Evolutionary conservation across 73 alveolate genomes (phyloP), one percentile per base, ranked within the genome.

Genomic region (Uronychia setigera): DNA sequence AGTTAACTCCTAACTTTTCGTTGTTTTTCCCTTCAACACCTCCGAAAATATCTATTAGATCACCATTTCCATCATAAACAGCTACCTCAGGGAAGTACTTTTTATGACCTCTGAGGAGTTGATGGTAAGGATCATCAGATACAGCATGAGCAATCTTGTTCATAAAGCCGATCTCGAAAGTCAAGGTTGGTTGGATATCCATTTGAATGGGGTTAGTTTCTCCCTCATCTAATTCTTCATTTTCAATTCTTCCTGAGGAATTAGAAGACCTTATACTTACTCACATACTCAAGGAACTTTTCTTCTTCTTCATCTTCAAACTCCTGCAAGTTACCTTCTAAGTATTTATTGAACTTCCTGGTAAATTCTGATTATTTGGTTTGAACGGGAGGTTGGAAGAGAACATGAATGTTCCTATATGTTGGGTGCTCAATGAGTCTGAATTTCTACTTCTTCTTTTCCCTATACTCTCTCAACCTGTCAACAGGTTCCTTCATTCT

Each of bases 181-280:
- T 82, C 57, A 82, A 74, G 74, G 60, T 35, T 1, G 19, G 30
- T 0, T 82, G 13, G 59, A 31, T 74, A 1, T 33, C 32, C 76
- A 0, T 27, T 13, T 57, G 30, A 33, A 82, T 82, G 0, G 89
- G 89, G 78, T 67, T 58, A 0, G 33, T 74, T 29, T 82, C 82
- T 11, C 79, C 82, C n/a, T 82, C 82, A 19, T 82, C 89, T 26
- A 82, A n/a, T 74, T 82, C 89, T 58, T 82, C 89, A 58, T 35
- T 74, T 57, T 74, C 78, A 25, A 60, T 58, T 82, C 33, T 58
- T 32, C 27, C 67, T 46, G 19, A 19, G 67, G 67, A 11, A 5
- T 11, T 5, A 5, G n/a, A 46, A 46, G 67, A 46, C n/a, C n/a
- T n/a, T n/a, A n/a, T n/a, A 19, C 67, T 46, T 46, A 46, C 67